Conservation (phyloP, 257 asterid genomes). For the Ophiorrhiza pumila region DNA sequence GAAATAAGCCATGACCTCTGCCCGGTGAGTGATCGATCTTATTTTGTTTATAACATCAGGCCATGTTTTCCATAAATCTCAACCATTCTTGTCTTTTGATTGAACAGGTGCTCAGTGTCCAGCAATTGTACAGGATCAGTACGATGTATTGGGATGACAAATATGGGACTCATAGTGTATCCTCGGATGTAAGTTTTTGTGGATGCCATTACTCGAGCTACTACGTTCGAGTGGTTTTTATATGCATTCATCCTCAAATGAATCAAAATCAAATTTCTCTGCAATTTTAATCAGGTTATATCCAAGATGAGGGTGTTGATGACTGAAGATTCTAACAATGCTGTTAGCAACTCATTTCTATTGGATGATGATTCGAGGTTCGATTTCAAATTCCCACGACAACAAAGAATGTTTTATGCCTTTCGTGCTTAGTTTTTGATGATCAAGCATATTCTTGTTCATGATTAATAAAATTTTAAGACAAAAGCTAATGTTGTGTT, state of each 20-base stretch:
- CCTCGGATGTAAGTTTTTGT: constrained; percentile 75
- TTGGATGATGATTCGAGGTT: constrained; percentile 98
- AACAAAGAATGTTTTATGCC: not conserved
- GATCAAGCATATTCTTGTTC: not conserved
- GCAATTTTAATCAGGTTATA: constrained; percentile 56
- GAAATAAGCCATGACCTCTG: constrained; percentile 83
- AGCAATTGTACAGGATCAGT: constrained; percentile 90
- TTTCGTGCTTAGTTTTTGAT: not conserved
- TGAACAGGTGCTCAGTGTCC: constrained; percentile 85
- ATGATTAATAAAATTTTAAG: not conserved
- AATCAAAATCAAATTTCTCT: constrained; percentile 6
- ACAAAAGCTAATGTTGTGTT: constrained; percentile 23
- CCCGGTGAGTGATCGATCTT: constrained; percentile 55
- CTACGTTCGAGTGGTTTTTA: constrained; percentile 29
- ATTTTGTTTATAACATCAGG: constrained; percentile 10
- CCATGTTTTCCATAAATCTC: constrained; percentile 2
- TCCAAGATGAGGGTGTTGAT: constrained; percentile 87
- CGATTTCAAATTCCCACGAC: constrained; percentile 18
- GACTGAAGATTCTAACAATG: constrained; percentile 91
- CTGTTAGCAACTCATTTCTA: constrained; percentile 93
- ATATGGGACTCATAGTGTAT: constrained; percentile 94
- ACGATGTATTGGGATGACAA: constrained; percentile 99
- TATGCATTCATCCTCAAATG: constrained; percentile 13
- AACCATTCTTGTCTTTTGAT: constrained; percentile 12
- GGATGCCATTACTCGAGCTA: constrained; percentile 35